Conservation (phyloP, 768 basidiomycete species). For the Tylopilus intermedius region DNA sequence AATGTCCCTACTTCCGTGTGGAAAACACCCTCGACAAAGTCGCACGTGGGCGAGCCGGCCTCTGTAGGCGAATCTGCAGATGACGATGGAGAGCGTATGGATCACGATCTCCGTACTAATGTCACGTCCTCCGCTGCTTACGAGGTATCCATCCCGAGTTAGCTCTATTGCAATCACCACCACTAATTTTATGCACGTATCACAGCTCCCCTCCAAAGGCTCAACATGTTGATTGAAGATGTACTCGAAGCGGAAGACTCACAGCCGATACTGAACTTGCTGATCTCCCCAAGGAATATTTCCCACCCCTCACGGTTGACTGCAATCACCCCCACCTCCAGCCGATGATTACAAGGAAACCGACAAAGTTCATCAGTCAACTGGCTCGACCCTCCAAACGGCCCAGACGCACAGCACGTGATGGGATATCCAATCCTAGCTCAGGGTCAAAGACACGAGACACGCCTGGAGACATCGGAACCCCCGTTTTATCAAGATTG, state of each 20-base stretch:
- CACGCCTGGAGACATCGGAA: constrained; percentile 66
- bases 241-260: constrained; percentile 82
- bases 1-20: constrained; percentile 27
- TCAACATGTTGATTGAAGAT: constrained; percentile 73
- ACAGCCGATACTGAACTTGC: constrained; percentile 48
- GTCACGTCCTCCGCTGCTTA: constrained; percentile 47
- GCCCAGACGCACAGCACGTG: constrained; percentile 43
- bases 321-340: constrained; percentile 57
- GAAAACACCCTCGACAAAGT: constrained; percentile 28
- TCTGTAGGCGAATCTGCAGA: constrained; percentile 57
- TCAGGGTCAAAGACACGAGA: constrained; percentile 46
- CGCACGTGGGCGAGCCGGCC: constrained; percentile 36
- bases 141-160: constrained; percentile 45
- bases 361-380: constrained; percentile 65
- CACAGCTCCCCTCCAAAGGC: constrained; percentile 67
- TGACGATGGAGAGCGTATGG: constrained; percentile 30
- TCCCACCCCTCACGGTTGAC: constrained; percentile 57
- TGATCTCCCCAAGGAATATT: constrained; percentile 57
- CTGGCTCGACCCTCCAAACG: constrained; percentile 66
- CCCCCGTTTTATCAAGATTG: constrained; percentile 53
- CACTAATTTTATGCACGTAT: constrained; percentile 1
- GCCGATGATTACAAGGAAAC: constrained; percentile 54
- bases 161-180: neutral
- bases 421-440: constrained; percentile 28
- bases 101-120: constrained; percentile 27